Conservation (phyloP, 192 early-diverging fungal genomes). For the Entomortierella parvispora region DNA sequence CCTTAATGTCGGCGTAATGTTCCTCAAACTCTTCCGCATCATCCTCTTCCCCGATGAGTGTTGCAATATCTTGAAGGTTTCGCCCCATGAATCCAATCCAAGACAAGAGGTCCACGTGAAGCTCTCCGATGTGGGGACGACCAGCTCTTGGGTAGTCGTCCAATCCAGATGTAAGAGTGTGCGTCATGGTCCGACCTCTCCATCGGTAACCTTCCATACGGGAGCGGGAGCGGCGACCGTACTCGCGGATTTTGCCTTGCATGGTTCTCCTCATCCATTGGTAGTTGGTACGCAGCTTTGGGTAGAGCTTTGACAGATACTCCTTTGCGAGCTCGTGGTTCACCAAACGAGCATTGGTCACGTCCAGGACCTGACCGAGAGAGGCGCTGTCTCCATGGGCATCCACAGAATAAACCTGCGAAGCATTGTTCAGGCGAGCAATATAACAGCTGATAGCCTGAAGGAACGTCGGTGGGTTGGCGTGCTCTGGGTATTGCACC, state of each 20-base stretch:
- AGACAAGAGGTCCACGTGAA: conserved; percentile 82
- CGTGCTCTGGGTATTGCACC: conserved; percentile 90
- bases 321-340: conserved; percentile 53
- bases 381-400: not conserved
- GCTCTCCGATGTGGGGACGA: conserved; percentile 75
- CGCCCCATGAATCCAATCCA: conserved; percentile 78
- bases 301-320: conserved; percentile 66
- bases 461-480: conserved; percentile 91
- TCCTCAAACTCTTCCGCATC: conserved; percentile 68
- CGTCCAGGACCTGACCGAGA: conserved; percentile 5
- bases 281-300: conserved; percentile 73
- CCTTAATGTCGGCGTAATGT: conserved; percentile 62
- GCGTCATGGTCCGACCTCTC: conserved; percentile 85
- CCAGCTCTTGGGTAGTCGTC: conserved; percentile 93
- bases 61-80: conserved; percentile 68
- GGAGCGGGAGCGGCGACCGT: conserved; percentile 52
- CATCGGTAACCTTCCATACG: conserved; percentile 85
- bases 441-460: conserved; percentile 74
- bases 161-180: conserved; percentile 90
- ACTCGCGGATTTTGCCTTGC: conserved; percentile 67
- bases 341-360: conserved; percentile 54
- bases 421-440: conserved; percentile 58
- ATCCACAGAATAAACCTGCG: conserved; percentile 8
- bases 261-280: conserved; percentile 87
- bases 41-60: conserved; percentile 60